Percentiles rank a stretch among this genome's conserved stretches.
Evolutionary conservation across 2,329 filamentous ascomycete genomes (phyloP).

Genomic region (Leptosphaerulina australis): DNA sequence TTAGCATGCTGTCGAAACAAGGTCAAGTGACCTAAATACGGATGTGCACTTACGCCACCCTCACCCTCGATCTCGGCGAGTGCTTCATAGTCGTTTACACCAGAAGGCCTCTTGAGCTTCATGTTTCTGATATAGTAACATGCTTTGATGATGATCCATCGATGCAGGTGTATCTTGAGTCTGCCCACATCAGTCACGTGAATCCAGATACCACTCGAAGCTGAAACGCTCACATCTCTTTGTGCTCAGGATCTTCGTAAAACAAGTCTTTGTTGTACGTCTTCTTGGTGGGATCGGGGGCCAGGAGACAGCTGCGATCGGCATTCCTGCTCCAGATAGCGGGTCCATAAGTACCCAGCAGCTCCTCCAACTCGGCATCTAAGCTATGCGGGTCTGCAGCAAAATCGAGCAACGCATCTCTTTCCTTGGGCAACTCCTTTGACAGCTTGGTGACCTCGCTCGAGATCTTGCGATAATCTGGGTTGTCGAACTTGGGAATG

Average conservation of each 20-base stretch:
- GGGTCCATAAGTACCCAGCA: conserved; percentile 42
- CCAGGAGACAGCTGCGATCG: conserved; percentile 43
- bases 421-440: conserved; percentile 46
- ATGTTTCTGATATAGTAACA: conserved; percentile 49
- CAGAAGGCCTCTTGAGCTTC: conserved; percentile 45
- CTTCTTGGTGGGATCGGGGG: conserved; percentile 42
- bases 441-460: conserved; percentile 45
- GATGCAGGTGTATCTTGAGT: conserved; percentile 46
- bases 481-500: conserved; percentile 49
- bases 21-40: conserved; percentile 20
- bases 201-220: neutral
- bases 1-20: conserved; percentile 21
- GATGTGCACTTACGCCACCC: conserved; percentile 22
- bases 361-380: conserved; percentile 41
- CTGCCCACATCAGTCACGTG: conserved; percentile 18
- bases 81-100: conserved; percentile 39
- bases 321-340: conserved; percentile 45
- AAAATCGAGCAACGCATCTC: conserved; percentile 47
- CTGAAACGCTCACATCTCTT: conserved; percentile 36
- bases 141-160: conserved; percentile 50
- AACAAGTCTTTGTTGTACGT: conserved; percentile 44
- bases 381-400: conserved; percentile 41
- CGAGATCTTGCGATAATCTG: conserved; percentile 45
- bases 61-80: conserved; percentile 42
- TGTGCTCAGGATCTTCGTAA: conserved; percentile 42